A percentile compares a stretch with the other conserved stretches of the same genome.
phyloP scores from a whole-genome alignment of 1,139 yeast species.

The Blastobotrys capitulatus region DNA sequence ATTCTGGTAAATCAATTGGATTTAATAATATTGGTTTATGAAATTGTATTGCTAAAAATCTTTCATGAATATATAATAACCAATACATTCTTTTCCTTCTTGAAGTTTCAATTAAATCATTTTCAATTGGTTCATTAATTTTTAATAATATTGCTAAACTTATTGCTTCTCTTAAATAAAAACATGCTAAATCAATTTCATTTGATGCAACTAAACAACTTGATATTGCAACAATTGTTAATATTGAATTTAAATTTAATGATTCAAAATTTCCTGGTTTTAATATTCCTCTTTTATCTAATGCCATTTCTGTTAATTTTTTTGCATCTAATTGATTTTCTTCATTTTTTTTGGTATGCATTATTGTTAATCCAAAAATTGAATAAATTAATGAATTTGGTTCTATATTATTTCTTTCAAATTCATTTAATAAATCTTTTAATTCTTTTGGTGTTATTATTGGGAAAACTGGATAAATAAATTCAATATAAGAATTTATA shows the following conservation, averaged over 20 bases:
- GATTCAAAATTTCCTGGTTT: conserved; percentile 4
- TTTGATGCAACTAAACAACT: conserved; percentile 16
- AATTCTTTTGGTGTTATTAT: conserved; percentile 16
- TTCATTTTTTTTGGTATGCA: conserved; percentile 12
- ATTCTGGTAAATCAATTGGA: conserved; percentile 16
- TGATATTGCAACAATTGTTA: conserved; percentile 16
- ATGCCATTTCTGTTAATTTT: conserved; percentile 12
- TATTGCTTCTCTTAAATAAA: conserved; percentile 20
- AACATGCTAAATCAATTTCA: conserved; percentile 17
- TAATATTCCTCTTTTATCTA: conserved; percentile 15
- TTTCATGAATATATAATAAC: conserved; percentile 21
- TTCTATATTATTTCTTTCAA: conserved; percentile 7
- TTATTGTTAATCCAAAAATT: conserved; percentile 17
- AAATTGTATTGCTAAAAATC: conserved; percentile 20
- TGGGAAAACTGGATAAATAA: conserved; percentile 20
- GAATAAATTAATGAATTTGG: conserved; percentile 17
- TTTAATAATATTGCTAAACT: conserved; percentile 17
- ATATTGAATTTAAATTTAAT: conserved; percentile 10
- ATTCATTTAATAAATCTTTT: conserved; percentile 9
- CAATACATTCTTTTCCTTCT: conserved; percentile 19
- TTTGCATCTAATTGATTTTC: not conserved
- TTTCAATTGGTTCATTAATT: conserved; percentile 7
- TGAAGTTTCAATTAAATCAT: conserved; percentile 13
- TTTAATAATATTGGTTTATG: conserved; percentile 15
- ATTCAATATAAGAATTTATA: conserved; percentile 12